These are phyloP conservation scores for Eutypella sp. DNA, from an alignment of 2,329 filamentous ascomycete species.

Conservation along the genomic window DNA sequence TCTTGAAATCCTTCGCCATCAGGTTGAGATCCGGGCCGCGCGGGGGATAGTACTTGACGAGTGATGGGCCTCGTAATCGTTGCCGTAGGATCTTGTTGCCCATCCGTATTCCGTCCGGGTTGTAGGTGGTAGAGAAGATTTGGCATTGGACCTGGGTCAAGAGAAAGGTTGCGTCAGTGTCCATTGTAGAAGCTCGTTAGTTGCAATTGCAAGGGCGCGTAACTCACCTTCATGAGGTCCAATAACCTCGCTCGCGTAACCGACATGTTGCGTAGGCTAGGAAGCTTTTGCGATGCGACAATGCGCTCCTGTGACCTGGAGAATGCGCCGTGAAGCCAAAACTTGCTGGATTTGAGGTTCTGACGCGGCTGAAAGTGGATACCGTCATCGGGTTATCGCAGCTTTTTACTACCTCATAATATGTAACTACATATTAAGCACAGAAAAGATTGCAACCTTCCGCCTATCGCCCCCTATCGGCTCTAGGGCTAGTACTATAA, in stretches of 20 bases:
- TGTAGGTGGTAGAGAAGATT: constrained; percentile 87
- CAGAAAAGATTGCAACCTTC: neutral
- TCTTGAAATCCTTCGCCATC: constrained; percentile 67
- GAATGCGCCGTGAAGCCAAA: too few relatives aligned
- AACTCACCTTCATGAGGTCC: constrained; percentile 72
- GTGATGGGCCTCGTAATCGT: constrained; percentile 73
- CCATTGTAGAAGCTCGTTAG: too few relatives aligned
- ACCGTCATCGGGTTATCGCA: too few relatives aligned
- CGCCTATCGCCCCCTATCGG: neutral
- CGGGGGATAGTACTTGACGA: constrained; percentile 86
- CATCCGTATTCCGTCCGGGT: constrained; percentile 74
- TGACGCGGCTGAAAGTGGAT: neutral
- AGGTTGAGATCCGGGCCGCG: constrained; percentile 55
- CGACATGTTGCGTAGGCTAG: constrained; percentile 46
- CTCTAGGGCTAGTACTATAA: too few relatives aligned
- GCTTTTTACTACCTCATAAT: too few relatives aligned
- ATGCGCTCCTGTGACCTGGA: neutral
- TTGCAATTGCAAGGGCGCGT: constrained; percentile 6
- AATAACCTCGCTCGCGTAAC: constrained; percentile 57
- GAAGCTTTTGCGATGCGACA: constrained; percentile 7
- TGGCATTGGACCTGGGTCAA: constrained; percentile 75
- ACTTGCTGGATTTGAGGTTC: neutral
- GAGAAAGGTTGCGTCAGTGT: too few relatives aligned
- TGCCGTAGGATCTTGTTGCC: constrained; percentile 92
- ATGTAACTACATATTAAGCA: neutral